Evolutionary conservation across 345 rosid species (phyloP).

Genomic region (Eucalyptus erythrocorys): DNA sequence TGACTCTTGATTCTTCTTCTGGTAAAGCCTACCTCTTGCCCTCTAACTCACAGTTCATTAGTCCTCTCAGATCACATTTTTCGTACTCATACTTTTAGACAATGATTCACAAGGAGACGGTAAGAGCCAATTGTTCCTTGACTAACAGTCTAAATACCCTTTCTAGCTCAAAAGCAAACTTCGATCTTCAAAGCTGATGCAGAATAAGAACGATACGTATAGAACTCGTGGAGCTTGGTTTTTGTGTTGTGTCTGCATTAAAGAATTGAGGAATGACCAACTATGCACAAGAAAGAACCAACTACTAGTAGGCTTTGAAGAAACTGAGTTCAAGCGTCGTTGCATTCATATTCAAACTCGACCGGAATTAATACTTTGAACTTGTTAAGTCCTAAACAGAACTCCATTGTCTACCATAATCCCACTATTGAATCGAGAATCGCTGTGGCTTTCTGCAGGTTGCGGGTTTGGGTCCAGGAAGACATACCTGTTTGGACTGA

Average conservation of each 20-base stretch:
- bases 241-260: not conserved
- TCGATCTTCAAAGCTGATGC: not conserved
- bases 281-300: not conserved
- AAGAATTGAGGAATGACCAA: not conserved
- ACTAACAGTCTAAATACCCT: not conserved
- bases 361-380: not conserved
- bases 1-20: slow-evolving; percentile 2
- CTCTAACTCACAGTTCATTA: not conserved
- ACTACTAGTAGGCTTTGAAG: not conserved
- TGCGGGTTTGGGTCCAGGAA: slow-evolving; percentile 9
- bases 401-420: not conserved
- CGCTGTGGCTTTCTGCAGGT: not conserved
- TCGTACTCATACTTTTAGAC: not conserved
- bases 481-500: slow-evolving; percentile 1
- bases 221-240: not conserved
- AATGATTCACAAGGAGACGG: not conserved
- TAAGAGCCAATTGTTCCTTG: not conserved
- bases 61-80: not conserved
- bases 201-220: not conserved
- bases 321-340: not conserved
- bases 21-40: not conserved
- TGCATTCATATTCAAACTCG: not conserved
- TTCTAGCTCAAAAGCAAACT: not conserved
- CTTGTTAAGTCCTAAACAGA: not conserved
- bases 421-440: not conserved